These are phyloP conservation scores for Gnomoniopsis sp. DNA, from an alignment of 2,329 filamentous ascomycete genomes.

Conservation along the genomic window DNA sequence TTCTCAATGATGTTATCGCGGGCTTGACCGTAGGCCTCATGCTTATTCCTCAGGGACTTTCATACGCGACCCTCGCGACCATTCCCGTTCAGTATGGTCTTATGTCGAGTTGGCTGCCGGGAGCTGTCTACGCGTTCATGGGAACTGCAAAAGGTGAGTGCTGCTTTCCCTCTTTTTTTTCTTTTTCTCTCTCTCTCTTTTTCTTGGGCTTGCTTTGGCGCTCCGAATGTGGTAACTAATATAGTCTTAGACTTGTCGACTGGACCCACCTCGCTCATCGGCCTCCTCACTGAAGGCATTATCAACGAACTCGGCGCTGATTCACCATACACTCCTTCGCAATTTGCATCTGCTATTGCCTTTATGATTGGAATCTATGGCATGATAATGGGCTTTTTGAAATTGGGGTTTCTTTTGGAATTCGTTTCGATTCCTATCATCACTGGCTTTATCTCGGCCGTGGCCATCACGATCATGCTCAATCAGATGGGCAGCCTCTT, in stretches of 20 bases:
- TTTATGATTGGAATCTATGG: constrained; percentile 62
- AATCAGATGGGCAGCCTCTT: constrained; percentile 62
- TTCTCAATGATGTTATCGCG: constrained; percentile 58
- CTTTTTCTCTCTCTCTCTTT: too few relatives aligned
- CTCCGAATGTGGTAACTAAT: not conserved
- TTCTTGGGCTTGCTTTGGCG: not conserved
- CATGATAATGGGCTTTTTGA: constrained; percentile 56
- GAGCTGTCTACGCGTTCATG: constrained; percentile 55
- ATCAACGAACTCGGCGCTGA: constrained; percentile 49
- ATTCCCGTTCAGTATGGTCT: constrained; percentile 60
- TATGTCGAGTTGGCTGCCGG: constrained; percentile 58
- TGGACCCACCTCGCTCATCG: constrained; percentile 62
- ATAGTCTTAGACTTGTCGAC: constrained; percentile 50
- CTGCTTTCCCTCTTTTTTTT: not conserved
- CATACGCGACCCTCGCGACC: constrained; percentile 59
- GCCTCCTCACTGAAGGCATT: constrained; percentile 60
- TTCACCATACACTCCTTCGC: constrained; percentile 42
- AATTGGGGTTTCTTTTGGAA: constrained; percentile 62
- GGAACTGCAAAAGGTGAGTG: constrained; percentile 58
- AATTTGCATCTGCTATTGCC: constrained; percentile 59
- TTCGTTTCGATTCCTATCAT: constrained; percentile 64
- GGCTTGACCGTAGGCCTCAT: constrained; percentile 59
- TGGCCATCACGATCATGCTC: constrained; percentile 62
- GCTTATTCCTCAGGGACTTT: constrained; percentile 59
- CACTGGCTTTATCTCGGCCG: constrained; percentile 63